A percentile compares a stretch with the other conserved stretches of the same genome.
Conservation (phyloP, 169 alveolate genomes). For the Cryptosporidium felis region DNA sequence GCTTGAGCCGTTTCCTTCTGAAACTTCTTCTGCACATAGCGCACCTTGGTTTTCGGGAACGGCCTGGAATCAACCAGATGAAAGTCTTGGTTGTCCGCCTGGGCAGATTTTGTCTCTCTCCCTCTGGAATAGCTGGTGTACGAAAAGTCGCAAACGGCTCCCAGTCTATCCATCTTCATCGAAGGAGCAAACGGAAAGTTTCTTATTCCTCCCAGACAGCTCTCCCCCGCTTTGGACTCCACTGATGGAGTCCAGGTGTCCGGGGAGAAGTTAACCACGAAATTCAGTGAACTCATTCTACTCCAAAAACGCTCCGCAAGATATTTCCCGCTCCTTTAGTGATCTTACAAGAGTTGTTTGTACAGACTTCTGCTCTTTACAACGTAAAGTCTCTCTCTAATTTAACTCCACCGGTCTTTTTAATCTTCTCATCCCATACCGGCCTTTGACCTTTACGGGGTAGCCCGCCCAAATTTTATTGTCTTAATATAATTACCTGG, state of each 20-base stretch:
- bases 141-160: slow-evolving; percentile 85
- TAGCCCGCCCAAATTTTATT: background rate
- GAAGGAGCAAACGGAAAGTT: slow-evolving; percentile 84
- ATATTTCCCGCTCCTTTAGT: slow-evolving; percentile 30
- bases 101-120: slow-evolving; percentile 28
- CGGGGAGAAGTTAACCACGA: slow-evolving; percentile 16
- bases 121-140: slow-evolving; percentile 76
- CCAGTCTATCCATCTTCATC: slow-evolving; percentile 82
- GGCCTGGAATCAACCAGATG: slow-evolving; percentile 70
- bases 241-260: slow-evolving; percentile 67
- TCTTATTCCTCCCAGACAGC: slow-evolving; percentile 79
- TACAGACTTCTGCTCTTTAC: too few species aligned
- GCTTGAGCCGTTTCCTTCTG: slow-evolving; percentile 70
- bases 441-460: background rate
- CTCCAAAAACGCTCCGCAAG: too few species aligned
- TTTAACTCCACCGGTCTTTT: too few species aligned
- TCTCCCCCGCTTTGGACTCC: slow-evolving; percentile 59
- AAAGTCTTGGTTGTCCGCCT: slow-evolving; percentile 45
- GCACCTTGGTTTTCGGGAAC: slow-evolving; percentile 55
- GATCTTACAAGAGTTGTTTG: too few species aligned
- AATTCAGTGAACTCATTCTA: slow-evolving; percentile 6
- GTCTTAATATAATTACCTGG: background rate
- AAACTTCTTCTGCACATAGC: slow-evolving; percentile 49
- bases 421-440: background rate
- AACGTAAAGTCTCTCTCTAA: too few species aligned